These are phyloP conservation scores for Lentinus brumalis DNA, from an alignment of 768 basidiomycete genomes.

Conservation along the genomic window DNA sequence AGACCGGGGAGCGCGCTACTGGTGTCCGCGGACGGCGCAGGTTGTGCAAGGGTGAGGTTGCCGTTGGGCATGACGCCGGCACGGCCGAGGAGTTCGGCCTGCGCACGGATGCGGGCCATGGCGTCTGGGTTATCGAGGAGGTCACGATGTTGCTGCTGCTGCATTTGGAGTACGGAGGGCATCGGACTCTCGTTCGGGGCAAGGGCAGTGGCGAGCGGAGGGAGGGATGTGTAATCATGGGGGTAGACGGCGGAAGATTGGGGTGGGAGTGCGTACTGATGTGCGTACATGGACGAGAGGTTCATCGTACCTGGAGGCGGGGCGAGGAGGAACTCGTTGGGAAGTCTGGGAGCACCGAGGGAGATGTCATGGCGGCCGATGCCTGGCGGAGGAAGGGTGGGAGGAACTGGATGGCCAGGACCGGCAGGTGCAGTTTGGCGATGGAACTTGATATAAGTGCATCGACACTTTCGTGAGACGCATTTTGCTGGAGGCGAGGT, in stretches of 20 bases:
- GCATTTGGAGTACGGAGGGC: neutral
- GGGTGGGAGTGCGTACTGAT: conserved; percentile 25
- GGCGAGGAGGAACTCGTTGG: conserved; percentile 47
- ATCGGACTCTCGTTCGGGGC: conserved; percentile 5
- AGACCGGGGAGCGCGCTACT: conserved; percentile 15
- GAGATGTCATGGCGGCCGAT: conserved; percentile 20
- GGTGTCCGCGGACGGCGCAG: conserved; percentile 10
- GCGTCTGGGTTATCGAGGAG: conserved; percentile 37
- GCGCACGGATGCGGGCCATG: conserved; percentile 47
- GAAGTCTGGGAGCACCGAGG: conserved; percentile 28
- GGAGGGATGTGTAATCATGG: conserved; percentile 25
- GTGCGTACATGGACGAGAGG: conserved; percentile 31
- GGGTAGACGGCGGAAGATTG: conserved; percentile 35
- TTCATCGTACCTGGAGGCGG: conserved; percentile 36
- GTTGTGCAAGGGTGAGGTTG: conserved; percentile 9
- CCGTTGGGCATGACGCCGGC: conserved; percentile 31
- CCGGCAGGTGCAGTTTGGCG: conserved; percentile 79
- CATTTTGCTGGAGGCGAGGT: conserved; percentile 62
- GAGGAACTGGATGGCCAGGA: conserved; percentile 59
- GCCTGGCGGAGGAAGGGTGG: conserved; percentile 29
- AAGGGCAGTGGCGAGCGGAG: conserved; percentile 15
- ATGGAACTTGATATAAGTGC: conserved; percentile 83
- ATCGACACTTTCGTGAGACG: conserved; percentile 64
- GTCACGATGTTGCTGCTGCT: conserved; percentile 6
- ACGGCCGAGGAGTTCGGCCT: conserved; percentile 47